Evolutionary conservation across 305 asterid species (phyloP).

Genomic region (Fraxinus baroniana): DNA sequence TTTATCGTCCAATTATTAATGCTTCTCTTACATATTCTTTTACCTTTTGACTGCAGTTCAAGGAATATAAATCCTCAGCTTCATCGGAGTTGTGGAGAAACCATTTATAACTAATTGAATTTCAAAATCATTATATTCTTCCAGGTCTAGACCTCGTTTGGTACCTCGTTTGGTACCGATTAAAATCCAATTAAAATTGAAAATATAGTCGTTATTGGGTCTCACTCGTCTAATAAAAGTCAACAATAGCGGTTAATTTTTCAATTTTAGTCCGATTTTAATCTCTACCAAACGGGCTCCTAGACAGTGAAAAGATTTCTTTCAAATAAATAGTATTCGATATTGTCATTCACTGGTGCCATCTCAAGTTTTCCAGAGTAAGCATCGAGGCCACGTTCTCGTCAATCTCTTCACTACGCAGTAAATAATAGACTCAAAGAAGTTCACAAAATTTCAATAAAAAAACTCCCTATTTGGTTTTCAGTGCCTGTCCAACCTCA

Average conservation of each 20-base stretch:
- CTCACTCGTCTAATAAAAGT: too few species aligned
- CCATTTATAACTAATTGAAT: neutral
- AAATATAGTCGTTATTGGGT: too few species aligned
- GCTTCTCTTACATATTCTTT: neutral
- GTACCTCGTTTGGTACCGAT: too few species aligned
- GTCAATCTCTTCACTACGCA: neutral
- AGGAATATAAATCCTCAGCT: neutral
- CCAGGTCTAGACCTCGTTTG: neutral
- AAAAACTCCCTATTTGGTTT: neutral
- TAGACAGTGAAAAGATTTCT: neutral
- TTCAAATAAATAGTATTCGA: neutral
- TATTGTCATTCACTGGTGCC: neutral
- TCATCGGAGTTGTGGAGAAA: neutral
- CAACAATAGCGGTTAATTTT: too few species aligned
- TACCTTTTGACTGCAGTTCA: neutral
- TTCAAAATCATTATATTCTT: neutral
- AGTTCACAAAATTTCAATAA: neutral
- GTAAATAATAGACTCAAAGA: neutral
- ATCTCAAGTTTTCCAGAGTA: neutral
- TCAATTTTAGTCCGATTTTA: too few species aligned
- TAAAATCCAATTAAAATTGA: too few species aligned
- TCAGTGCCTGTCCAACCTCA: neutral
- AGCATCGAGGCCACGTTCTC: neutral
- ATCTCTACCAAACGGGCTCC: neutral
- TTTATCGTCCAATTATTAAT: neutral